Evolutionary conservation across 2,329 filamentous ascomycete genomes (phyloP), one percentile per base, ranked within the genome.

Genomic region (Claviceps maximensis): DNA sequence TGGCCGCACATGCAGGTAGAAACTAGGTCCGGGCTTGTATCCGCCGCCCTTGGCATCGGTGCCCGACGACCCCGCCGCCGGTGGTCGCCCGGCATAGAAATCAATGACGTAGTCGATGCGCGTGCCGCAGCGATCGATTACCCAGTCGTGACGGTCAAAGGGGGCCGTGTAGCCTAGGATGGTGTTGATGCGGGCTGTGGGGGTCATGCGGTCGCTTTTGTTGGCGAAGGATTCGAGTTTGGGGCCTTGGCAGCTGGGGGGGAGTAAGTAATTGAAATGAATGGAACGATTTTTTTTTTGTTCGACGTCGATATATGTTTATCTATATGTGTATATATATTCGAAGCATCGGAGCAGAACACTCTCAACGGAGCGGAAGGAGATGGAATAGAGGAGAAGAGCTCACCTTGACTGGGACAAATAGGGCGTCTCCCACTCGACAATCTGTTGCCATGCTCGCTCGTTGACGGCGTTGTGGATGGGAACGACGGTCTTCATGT

Each of bases 401-500:
- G 21, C 73, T 57, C 70, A 82, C 79, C 78, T 71, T 60, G 86
- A 72, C 40, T 73, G 68, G 54, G 79, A 68, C 2, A 70, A 69
- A 55, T 79, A 87, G 0, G 84, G 85, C 45, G 73, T 76, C 71
- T 98, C 93, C 93, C 93, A 98, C 46, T 79, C 74, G 60, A 87
- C 81, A 59, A 98, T 97, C 71, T 97, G 87, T 57, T 80, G 76
- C 93, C 93, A 98, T 0, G 93, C 93, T 44, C 88, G 78, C 77
- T 98, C 93, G 70, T 98, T 98, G 57, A 98, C 93, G 46, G 93
- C 93, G 67, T 98, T 98, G 72, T 98, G 93, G 62, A 97, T 97
- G 2, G 89, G 93, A 52, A 97, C 90, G 36, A 97, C 90, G 36
- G 87, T 87, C 62, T 80, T 84, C 84, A 96, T 96, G 69, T 95